Evolutionary conservation across 1,284 basidiomycete genomes (phyloP).

Genomic region (Sporisorium graminicola): DNA sequence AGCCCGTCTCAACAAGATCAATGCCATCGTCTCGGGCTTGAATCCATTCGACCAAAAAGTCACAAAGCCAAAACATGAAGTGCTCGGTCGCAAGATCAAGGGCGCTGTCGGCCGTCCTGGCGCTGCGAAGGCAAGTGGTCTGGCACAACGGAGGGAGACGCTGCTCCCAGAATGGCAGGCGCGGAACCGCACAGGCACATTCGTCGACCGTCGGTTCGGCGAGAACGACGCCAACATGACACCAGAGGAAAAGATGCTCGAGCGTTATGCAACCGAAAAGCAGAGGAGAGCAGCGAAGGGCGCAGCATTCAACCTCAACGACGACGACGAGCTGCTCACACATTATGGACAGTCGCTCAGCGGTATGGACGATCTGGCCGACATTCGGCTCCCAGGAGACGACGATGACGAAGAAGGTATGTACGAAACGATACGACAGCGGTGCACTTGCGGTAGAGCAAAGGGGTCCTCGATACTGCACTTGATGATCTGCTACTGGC

Average conservation of each 20-base stretch:
- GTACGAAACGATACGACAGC: constrained; percentile 7
- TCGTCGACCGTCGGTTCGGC: constrained; percentile 94
- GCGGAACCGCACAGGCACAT: constrained; percentile 84
- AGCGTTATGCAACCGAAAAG: constrained; percentile 89
- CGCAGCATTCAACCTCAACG: constrained; percentile 87
- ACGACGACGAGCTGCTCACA: constrained; percentile 76
- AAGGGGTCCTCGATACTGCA: constrained; percentile 2
- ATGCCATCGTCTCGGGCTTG: constrained; percentile 84
- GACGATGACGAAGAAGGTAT: constrained; percentile 64
- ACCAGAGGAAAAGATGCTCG: constrained; percentile 95
- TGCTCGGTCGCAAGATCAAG: constrained; percentile 86
- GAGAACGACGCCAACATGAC: constrained; percentile 92
- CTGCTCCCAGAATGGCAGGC: constrained; percentile 84
- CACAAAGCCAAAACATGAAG: constrained; percentile 83
- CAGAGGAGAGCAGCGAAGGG: constrained; percentile 75
- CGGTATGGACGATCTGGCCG: constrained; percentile 87
- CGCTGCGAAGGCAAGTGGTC: constrained; percentile 85
- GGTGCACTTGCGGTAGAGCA: background rate
- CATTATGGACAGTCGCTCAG: constrained; percentile 91
- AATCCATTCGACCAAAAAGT: constrained; percentile 85
- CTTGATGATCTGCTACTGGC: constrained; percentile 60
- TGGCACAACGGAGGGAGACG: constrained; percentile 80
- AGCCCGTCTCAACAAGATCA: constrained; percentile 75
- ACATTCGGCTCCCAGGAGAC: constrained; percentile 70
- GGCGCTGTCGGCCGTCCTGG: constrained; percentile 86